These are phyloP conservation scores for Ceratocystis smalleyi DNA, from an alignment of 2,329 filamentous ascomycete genomes.

Conservation along the genomic window DNA sequence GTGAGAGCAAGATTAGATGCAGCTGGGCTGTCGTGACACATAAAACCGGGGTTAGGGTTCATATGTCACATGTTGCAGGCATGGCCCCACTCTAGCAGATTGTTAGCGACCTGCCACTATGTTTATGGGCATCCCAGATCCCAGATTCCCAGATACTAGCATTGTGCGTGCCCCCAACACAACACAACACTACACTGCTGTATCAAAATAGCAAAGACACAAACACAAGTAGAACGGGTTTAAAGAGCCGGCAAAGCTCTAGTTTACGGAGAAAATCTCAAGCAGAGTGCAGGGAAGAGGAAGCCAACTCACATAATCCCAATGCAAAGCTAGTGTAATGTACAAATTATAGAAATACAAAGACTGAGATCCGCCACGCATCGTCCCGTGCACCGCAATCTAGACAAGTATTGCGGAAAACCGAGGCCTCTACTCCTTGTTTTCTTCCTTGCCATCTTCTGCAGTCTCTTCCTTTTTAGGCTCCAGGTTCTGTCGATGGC, in stretches of 20 bases:
- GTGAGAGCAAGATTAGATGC: background rate
- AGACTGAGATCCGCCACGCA: background rate
- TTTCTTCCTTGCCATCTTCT: background rate
- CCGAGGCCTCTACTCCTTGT: constrained; percentile 7
- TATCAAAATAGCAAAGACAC: no score
- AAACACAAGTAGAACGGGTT: background rate
- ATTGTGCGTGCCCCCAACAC: no score
- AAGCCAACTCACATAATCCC: background rate
- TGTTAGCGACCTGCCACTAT: no score
- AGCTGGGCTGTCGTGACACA: background rate
- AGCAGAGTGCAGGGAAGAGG: background rate
- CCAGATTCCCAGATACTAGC: no score
- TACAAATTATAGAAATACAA: background rate
- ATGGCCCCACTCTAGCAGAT: no score
- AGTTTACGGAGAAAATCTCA: background rate
- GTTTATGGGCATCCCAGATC: no score
- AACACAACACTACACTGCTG: no score
- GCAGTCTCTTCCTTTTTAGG: constrained; percentile 28
- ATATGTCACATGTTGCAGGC: no score
- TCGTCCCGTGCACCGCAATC: background rate
- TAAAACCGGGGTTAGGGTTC: background rate
- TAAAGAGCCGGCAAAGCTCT: background rate
- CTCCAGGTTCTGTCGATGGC: constrained; percentile 64
- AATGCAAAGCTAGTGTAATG: background rate
- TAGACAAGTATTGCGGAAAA: background rate